phyloP scores from a whole-genome alignment of 306 rosid genomes.

The Argentina anserina region DNA sequence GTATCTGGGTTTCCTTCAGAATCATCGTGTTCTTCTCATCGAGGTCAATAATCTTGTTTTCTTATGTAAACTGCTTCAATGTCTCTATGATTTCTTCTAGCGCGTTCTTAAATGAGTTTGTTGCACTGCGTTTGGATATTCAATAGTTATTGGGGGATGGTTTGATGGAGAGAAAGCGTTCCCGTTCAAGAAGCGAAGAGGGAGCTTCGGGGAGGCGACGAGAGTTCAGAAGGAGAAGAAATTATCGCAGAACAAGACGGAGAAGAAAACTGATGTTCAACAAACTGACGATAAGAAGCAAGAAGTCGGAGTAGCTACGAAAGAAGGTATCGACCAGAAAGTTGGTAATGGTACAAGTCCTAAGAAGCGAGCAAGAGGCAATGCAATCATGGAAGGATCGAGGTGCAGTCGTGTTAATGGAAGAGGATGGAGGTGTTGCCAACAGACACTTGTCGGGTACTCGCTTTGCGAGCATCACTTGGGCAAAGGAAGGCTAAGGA shows the following conservation, averaged over 20 bases:
- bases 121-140: not conserved
- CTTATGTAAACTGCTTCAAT: not conserved
- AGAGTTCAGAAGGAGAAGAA: conserved; percentile 21
- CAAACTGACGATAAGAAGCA: conserved; percentile 18
- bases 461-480: conserved; percentile 96
- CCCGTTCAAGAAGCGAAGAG: conserved; percentile 74
- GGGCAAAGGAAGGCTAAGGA: conserved; percentile 86
- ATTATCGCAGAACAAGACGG: conserved; percentile 31
- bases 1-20: conserved; percentile 28
- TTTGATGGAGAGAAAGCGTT: conserved; percentile 63
- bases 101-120: not conserved
- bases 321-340: not conserved
- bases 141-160: conserved; percentile 45
- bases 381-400: conserved; percentile 82
- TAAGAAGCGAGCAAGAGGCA: conserved; percentile 47
- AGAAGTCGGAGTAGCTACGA: conserved; percentile 6
- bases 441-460: conserved; percentile 93
- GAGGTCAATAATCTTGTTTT: conserved; percentile 32
- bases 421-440: conserved; percentile 94
- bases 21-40: conserved; percentile 45
- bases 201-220: conserved; percentile 33
- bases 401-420: conserved; percentile 99
- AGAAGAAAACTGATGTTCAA: conserved; percentile 39
- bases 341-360: not conserved
- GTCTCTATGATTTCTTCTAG: conserved; percentile 6